A percentile compares a stretch with the other conserved stretches of the same genome.
These are phyloP conservation scores for Rauvolfia tetraphylla DNA, from an alignment of 257 asterid species.

Conservation along the genomic window DNA sequence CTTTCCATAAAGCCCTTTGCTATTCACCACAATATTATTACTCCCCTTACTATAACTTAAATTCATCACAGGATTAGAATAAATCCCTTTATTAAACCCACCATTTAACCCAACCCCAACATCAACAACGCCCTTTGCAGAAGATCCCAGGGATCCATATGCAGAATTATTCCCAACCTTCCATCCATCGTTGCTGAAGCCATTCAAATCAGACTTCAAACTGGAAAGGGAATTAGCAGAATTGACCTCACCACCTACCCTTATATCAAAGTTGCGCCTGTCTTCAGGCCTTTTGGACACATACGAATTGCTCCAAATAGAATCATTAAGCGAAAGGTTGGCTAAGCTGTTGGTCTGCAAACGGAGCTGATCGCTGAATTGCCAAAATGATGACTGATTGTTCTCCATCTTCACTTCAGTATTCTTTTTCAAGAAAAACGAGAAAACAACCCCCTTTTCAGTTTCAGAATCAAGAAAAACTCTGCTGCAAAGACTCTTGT, in stretches of 20 bases:
- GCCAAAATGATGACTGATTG: conserved; percentile 80
- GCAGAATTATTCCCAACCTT: conserved; percentile 43
- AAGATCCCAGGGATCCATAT: conserved; percentile 31
- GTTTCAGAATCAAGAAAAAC: background rate
- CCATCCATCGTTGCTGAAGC: conserved; percentile 47
- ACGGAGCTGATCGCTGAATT: conserved; percentile 94
- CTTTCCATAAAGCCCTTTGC: conserved; percentile 36
- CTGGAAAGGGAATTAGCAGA: conserved; percentile 14
- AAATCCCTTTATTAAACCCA: conserved; percentile 84
- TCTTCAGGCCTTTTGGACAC: conserved; percentile 55
- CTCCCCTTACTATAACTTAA: conserved; percentile 40
- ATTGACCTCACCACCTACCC: conserved; percentile 45
- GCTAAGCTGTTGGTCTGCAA: conserved; percentile 52
- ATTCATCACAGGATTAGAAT: conserved; percentile 42
- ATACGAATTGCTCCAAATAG: conserved; percentile 83
- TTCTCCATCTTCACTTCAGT: conserved; percentile 46
- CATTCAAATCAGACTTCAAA: conserved; percentile 12
- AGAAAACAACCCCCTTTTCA: background rate
- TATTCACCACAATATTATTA: conserved; percentile 38
- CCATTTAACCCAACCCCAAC: conserved; percentile 65
- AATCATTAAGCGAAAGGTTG: conserved; percentile 75
- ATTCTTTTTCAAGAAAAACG: background rate
- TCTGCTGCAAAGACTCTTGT: background rate
- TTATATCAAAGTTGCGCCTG: conserved; percentile 79
- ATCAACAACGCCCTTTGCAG: conserved; percentile 8